phyloP scores from a whole-genome alignment of 169 alveolate genomes.

The Cryptosporidium parvum region DNA sequence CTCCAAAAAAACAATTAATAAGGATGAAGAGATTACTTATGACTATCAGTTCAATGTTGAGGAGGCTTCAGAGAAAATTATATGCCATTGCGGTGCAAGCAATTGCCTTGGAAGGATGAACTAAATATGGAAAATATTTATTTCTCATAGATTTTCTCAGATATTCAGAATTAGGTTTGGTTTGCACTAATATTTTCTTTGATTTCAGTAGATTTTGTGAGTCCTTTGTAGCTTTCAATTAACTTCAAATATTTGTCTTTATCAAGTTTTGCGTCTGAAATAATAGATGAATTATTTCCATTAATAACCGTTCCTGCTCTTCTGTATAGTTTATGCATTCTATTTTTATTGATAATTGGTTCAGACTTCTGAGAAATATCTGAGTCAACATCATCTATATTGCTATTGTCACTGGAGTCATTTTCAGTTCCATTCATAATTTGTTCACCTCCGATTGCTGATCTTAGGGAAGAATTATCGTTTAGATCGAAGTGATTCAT shows the following conservation, averaged over 20 bases:
- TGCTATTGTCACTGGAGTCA: not conserved
- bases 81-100: slow-evolving; percentile 91
- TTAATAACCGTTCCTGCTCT: slow-evolving; percentile 61
- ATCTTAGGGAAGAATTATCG: not conserved
- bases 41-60: slow-evolving; percentile 93
- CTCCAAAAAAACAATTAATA: slow-evolving; percentile 92
- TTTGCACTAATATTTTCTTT: slow-evolving; percentile 54
- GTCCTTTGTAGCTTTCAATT: slow-evolving; percentile 26
- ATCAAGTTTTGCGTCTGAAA: not conserved
- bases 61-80: slow-evolving; percentile 87
- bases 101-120: slow-evolving; percentile 92
- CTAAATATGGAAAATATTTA: slow-evolving; percentile 58
- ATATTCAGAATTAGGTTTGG: not conserved
- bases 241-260: slow-evolving; percentile 18
- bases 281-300: not conserved
- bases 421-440: not conserved
- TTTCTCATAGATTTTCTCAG: not conserved
- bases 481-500: not conserved
- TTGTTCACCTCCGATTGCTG: not conserved
- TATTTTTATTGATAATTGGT: slow-evolving; percentile 22
- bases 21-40: slow-evolving; percentile 97
- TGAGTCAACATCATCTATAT: slow-evolving; percentile 8
- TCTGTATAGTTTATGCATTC: not conserved
- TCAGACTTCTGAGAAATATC: slow-evolving; percentile 66
- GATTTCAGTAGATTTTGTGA: slow-evolving; percentile 4